Conservation (phyloP, 352 stramenopile species). For the Pythium grandisporangium region DNA sequence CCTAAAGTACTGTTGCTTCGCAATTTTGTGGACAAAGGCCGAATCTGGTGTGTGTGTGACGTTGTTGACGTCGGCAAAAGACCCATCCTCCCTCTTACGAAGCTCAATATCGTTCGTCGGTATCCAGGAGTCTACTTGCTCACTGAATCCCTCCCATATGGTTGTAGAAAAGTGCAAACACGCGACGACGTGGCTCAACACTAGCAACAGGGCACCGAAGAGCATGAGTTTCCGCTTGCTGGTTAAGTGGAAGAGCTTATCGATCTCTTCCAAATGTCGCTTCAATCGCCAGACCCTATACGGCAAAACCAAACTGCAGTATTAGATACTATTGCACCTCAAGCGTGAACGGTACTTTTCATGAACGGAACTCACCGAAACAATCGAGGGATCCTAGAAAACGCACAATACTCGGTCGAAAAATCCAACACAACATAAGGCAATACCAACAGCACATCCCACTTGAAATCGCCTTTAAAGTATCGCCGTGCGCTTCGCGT, state of each 20-base stretch:
- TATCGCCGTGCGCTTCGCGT: conserved; percentile 25
- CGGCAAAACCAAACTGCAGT: conserved; percentile 2
- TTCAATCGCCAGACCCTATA: conserved; percentile 14
- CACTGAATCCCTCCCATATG: conserved; percentile 22
- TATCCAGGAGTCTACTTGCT: conserved; percentile 25
- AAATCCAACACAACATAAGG: conserved; percentile 16
- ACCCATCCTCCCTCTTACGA: background rate
- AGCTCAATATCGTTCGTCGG: conserved; percentile 23
- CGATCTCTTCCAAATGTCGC: conserved; percentile 24
- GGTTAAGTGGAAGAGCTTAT: conserved; percentile 32
- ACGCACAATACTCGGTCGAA: too few species aligned
- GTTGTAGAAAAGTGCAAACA: conserved; percentile 34
- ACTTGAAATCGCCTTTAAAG: conserved; percentile 17
- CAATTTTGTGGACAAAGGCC: conserved; percentile 13
- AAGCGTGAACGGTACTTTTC: too few species aligned
- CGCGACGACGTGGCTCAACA: conserved; percentile 50
- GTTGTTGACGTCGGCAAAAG: conserved; percentile 9
- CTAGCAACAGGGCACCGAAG: conserved; percentile 26
- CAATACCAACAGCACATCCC: conserved; percentile 34
- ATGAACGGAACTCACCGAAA: too few species aligned
- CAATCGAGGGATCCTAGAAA: too few species aligned
- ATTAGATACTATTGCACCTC: too few species aligned
- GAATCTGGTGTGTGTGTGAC: conserved; percentile 6
- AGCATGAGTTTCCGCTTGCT: conserved; percentile 30
- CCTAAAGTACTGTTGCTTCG: conserved; percentile 18